Conservation (phyloP, 805 yeast species). For the Kazachstania viticola region DNA sequence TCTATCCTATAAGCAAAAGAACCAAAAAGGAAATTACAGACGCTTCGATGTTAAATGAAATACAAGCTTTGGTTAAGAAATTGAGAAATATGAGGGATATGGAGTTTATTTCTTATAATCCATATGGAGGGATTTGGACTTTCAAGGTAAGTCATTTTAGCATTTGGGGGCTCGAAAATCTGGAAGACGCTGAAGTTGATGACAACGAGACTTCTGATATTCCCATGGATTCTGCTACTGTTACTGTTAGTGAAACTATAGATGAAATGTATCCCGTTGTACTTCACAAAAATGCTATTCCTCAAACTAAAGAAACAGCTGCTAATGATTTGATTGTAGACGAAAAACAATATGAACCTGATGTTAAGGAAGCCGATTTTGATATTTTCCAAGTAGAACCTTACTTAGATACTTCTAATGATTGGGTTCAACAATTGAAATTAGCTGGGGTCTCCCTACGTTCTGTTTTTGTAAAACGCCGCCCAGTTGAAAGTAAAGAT, state of each 20-base stretch:
- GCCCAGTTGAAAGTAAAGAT: slow-evolving; percentile 1
- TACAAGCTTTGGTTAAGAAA: slow-evolving; percentile 36
- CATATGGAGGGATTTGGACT: slow-evolving; percentile 62
- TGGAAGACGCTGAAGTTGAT: slow-evolving; percentile 47
- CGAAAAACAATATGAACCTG: slow-evolving; percentile 65
- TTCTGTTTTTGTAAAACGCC: slow-evolving; percentile 24
- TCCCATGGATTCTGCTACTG: neutral
- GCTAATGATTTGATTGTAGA: slow-evolving; percentile 4
- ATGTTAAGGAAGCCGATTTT: slow-evolving; percentile 36
- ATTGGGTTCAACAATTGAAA: slow-evolving; percentile 57
- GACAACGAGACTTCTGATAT: slow-evolving; percentile 27
- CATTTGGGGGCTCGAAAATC: slow-evolving; percentile 81
- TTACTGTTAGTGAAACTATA: slow-evolving; percentile 3
- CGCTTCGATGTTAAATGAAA: slow-evolving; percentile 30
- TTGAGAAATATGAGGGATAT: slow-evolving; percentile 52
- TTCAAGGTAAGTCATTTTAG: slow-evolving; percentile 86
- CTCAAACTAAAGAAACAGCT: slow-evolving; percentile 2
- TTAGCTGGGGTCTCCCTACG: slow-evolving; percentile 29
- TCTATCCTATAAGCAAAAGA: slow-evolving; percentile 36
- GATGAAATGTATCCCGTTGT: too few species aligned
- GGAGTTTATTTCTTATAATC: slow-evolving; percentile 72
- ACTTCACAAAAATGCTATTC: slow-evolving; percentile 3
- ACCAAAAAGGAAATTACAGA: slow-evolving; percentile 19
- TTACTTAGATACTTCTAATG: slow-evolving; percentile 37
- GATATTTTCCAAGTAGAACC: slow-evolving; percentile 34